Conservation (phyloP, 2,329 filamentous ascomycete genomes). For the Fusarium scirpi region DNA sequence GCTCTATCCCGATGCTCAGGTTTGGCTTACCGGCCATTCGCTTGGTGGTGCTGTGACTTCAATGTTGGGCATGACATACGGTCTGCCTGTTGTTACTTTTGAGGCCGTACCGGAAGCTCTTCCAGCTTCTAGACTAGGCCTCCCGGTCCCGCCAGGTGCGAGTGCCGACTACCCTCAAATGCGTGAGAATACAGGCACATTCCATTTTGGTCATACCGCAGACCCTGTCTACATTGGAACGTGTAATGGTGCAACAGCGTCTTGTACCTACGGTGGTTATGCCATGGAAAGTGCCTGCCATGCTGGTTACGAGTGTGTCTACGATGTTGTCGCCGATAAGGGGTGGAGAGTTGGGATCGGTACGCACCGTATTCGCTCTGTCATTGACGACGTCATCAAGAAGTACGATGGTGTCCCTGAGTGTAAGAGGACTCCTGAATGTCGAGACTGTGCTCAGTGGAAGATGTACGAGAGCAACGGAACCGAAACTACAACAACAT, state of each 20-base stretch:
- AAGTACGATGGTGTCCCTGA: slow-evolving; percentile 84
- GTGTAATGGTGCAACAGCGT: slow-evolving; percentile 89
- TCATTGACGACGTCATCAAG: slow-evolving; percentile 88
- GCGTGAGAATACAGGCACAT: slow-evolving; percentile 79
- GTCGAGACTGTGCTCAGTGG: slow-evolving; percentile 92
- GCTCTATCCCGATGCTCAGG: slow-evolving; percentile 83
- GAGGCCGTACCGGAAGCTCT: slow-evolving; percentile 93
- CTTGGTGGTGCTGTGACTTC: slow-evolving; percentile 90
- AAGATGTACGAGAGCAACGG: slow-evolving; percentile 95
- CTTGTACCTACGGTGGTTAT: slow-evolving; percentile 92
- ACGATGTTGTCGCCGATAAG: slow-evolving; percentile 91
- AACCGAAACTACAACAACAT: slow-evolving; percentile 78
- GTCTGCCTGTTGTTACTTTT: slow-evolving; percentile 90
- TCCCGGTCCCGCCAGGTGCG: slow-evolving; percentile 85
- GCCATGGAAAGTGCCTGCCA: slow-evolving; percentile 95
- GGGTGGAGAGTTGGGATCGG: slow-evolving; percentile 93
- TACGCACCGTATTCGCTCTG: slow-evolving; percentile 88
- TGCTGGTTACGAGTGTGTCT: slow-evolving; percentile 86
- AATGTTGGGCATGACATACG: slow-evolving; percentile 91
- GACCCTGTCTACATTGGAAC: slow-evolving; percentile 95
- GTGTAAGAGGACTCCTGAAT: slow-evolving; percentile 81
- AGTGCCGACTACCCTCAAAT: slow-evolving; percentile 78
- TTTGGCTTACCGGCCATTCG: slow-evolving; percentile 94
- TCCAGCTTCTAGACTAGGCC: slow-evolving; percentile 83
- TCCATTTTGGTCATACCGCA: slow-evolving; percentile 94